These are phyloP conservation scores for Penicillium dipodomyicola DNA, from an alignment of 495 filamentous ascomycete genomes.

Conservation along the genomic window DNA sequence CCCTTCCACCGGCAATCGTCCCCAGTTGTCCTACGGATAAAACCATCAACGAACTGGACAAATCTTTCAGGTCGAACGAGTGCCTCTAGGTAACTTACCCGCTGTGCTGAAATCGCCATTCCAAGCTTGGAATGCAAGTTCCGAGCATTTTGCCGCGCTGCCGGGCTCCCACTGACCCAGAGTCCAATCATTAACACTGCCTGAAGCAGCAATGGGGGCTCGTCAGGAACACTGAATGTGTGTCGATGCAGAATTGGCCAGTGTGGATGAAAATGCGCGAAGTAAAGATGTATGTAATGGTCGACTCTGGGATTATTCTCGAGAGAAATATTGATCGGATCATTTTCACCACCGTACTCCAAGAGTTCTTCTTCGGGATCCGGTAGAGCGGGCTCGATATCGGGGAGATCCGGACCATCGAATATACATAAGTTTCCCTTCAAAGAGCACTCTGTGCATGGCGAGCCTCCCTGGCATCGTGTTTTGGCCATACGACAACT, in stretches of 20 bases:
- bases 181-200: neutral
- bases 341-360: neutral
- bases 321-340: neutral
- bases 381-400: neutral
- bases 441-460: neutral
- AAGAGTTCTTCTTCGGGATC: neutral
- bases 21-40: neutral
- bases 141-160: neutral
- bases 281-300: neutral
- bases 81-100: neutral
- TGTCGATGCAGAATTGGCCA: neutral
- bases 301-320: neutral
- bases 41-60: neutral
- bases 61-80: neutral
- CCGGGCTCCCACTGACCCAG: neutral
- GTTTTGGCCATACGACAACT: neutral
- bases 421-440: neutral
- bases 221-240: neutral
- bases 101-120: neutral
- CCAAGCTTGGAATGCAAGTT: neutral
- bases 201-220: neutral
- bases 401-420: neutral
- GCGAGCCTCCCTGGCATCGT: neutral
- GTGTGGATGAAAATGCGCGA: neutral
- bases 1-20: neutral